Conservation (phyloP, 257 asterid species). For the Plectranthus barbatus region DNA sequence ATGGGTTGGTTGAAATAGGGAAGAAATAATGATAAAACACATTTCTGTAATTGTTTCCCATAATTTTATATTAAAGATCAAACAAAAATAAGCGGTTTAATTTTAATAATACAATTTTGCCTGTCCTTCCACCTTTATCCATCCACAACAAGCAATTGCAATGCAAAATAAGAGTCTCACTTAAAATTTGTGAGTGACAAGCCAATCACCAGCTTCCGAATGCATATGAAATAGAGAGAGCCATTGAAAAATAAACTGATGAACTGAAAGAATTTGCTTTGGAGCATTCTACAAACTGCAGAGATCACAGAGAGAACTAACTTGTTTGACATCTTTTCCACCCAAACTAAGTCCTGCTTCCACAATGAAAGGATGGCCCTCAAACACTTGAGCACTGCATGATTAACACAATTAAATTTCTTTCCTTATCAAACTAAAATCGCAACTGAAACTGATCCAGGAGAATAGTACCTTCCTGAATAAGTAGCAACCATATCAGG, state of each 20-base stretch:
- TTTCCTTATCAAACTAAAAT: conserved; percentile 6
- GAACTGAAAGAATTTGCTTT: not conserved
- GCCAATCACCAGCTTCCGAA: not conserved
- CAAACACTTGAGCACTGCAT: conserved; percentile 86
- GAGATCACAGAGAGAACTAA: conserved; percentile 27
- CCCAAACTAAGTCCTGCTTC: conserved; percentile 95
- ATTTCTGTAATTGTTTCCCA: not conserved
- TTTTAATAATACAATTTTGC: too few relatives aligned
- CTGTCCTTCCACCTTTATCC: too few relatives aligned
- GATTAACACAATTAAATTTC: conserved; percentile 1
- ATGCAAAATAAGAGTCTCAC: not conserved
- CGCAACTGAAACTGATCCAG: not conserved
- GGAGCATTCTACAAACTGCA: not conserved
- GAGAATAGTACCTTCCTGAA: conserved; percentile 75
- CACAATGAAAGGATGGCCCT: conserved; percentile 91
- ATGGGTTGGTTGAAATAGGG: not conserved
- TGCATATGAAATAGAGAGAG: not conserved
- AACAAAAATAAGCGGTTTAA: too few relatives aligned
- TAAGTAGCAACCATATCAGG: conserved; percentile 95
- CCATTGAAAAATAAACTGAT: not conserved
- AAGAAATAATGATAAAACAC: not conserved
- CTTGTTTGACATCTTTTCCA: conserved; percentile 89
- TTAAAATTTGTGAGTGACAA: not conserved
- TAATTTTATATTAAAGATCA: not conserved
- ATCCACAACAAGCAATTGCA: not conserved